Base-by-base conservation (phyloP, 2,329 filamentous ascomycete genomes). In the Epichloe sylvatica region DNA sequence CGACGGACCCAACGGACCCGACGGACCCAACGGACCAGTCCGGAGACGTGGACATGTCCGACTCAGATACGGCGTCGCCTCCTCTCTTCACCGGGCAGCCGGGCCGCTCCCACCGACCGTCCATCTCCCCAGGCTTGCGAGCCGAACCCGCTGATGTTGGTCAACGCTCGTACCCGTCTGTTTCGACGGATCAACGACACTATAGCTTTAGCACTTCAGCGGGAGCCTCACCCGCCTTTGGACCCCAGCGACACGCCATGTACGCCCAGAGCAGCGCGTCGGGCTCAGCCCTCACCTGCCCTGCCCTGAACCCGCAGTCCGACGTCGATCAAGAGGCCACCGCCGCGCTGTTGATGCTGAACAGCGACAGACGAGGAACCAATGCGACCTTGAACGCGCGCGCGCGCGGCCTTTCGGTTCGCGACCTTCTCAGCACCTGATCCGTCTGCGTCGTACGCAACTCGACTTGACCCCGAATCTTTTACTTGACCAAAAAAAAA, bases 291-390 rank as follows among this genome's bases (percentile, higher is more conserved):
- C 61, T 80, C 52, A 80, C 81, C 5, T 81, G 78, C 53, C 79
- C 78, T 1, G 73, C 73, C 7, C 62, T 82, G 42, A 60, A 67
- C 19, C 77, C 79, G 0, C 75, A 78, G 59, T 68, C 70, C 36
- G 77, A 81, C 46, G 59, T 78, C 4, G 80, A 85, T 54, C 83
- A 89, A 53, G 87, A 92, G 63, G 90, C 88, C 1, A 92, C 88
- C 7, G 83, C 87, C 12, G 90, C 89, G 3, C 65, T 95, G 57
- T 67, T 95, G 63, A 94, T 95, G 89, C 70, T 96, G 52, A 94
- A 90, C 56, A 80, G 75, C 49, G 88, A 92, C 62, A 77, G 86
- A 39, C 74, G 86, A 36, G 74, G 72, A 37, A 70, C 67, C 9
- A 49, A 46, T 30, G 36, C 44, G 11, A 42, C 46, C 6, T 50